phyloP scores from a whole-genome alignment of 2,329 filamentous ascomycete species.

The Fusarium heterosporum region DNA sequence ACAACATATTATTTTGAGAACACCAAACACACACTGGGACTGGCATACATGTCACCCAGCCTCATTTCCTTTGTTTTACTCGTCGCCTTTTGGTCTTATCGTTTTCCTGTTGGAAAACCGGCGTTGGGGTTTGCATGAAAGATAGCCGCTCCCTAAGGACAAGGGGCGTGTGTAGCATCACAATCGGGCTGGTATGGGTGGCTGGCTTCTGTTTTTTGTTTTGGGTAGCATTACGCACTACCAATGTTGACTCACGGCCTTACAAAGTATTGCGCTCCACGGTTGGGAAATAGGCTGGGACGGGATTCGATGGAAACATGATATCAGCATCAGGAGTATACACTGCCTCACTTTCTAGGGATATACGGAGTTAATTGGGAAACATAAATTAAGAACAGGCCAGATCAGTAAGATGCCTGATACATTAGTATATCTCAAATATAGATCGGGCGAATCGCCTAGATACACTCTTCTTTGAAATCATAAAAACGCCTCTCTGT shows the following conservation, averaged over 20 bases:
- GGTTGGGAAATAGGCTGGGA: constrained; percentile 29
- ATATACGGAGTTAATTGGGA: constrained; percentile 36
- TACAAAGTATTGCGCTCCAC: constrained; percentile 30
- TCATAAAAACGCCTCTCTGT: not conserved
- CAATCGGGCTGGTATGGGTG: constrained; percentile 26
- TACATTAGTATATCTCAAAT: constrained; percentile 13
- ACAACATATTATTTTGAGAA: constrained; percentile 18
- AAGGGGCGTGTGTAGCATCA: constrained; percentile 38
- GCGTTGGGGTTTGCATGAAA: constrained; percentile 34
- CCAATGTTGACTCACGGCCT: constrained; percentile 34
- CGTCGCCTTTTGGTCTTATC: not conserved
- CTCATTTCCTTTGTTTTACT: constrained; percentile 37
- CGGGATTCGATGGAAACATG: constrained; percentile 25
- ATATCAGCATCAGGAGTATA: constrained; percentile 17
- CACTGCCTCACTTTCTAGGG: constrained; percentile 41
- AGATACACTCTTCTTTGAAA: not conserved
- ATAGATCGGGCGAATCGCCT: constrained; percentile 18
- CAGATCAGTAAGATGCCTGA: constrained; percentile 25
- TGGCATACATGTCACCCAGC: constrained; percentile 11
- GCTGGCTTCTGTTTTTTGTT: not conserved
- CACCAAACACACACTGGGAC: constrained; percentile 41
- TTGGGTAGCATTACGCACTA: constrained; percentile 25
- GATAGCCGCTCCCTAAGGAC: constrained; percentile 16
- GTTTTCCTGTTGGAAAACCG: constrained; percentile 8
- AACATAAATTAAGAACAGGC: constrained; percentile 18